Base-by-base conservation (phyloP, 179 eudicot genomes). In the Drosera spatulata region DNA sequence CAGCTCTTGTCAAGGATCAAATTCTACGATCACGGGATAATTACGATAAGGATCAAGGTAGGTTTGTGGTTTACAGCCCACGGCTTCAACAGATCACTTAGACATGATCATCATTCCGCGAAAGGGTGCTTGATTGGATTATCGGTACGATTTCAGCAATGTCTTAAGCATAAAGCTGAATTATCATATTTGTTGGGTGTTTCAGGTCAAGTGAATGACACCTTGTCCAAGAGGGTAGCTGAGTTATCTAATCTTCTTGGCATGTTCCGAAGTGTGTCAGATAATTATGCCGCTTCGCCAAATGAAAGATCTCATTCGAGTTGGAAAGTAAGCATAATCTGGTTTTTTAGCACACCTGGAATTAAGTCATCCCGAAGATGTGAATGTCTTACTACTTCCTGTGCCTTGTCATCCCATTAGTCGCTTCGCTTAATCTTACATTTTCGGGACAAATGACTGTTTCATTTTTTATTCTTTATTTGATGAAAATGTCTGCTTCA, bases 191-290 rank as follows among this genome's bases (percentile, higher is more conserved):
- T 41, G 13, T 41, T 56, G 39, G 13, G 47, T 46, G 13, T 64
- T 56, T 73, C 88, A 90, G 97, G 68, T 41, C 65, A 60, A 72
- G 50, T 57, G 10, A 84, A 81, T 42, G 53, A 64, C 61, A 68
- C 81, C 12, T 68, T 80, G 40, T 76, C 69, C 41, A 82, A 66
- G 69, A 76, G 89, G 78, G 71, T 78, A 50, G 68, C 72, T 44
- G 89, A 87, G 70, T 76, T 90, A 39, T 73, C 81, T 10, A 75
- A 66, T 67, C 68, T 77, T 52, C 82, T 90, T 48, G 77, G 73
- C 60, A 79, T 90, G 95, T 65, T 90, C 76, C 81, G 80, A 72
- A 82, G 87, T 73, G 79, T 84, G 50, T 80, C 97, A 22, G 75
- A 55, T 10, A 63, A 61, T 65, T 67, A 69, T 60, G 71, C 61